Percentiles rank a stretch among this genome's conserved stretches.
phyloP scores from a whole-genome alignment of 495 filamentous ascomycete genomes.

The Parachaetomium inaequale region DNA sequence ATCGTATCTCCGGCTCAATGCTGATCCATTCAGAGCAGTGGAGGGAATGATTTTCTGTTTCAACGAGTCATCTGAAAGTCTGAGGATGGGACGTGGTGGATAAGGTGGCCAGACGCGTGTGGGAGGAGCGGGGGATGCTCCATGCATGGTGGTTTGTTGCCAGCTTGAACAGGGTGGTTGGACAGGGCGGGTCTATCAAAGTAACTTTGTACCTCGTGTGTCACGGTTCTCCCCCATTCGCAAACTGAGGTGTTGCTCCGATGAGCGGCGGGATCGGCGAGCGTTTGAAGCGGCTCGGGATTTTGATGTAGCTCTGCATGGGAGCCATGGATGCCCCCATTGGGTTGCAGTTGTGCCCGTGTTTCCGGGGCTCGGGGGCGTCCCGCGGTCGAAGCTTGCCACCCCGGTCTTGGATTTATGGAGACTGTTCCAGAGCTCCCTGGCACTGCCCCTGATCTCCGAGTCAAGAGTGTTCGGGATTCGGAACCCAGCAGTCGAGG shows the following conservation, averaged over 20 bases:
- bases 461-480: slow-evolving; percentile 11
- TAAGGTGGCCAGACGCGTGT: background rate
- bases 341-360: background rate
- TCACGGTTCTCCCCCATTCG: background rate
- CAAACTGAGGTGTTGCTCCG: background rate
- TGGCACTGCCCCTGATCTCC: background rate
- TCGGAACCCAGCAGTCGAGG: background rate
- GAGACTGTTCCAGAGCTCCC: slow-evolving; percentile 2
- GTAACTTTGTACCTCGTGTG: background rate
- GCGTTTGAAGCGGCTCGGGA: background rate
- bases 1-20: background rate
- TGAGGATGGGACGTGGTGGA: background rate
- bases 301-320: background rate
- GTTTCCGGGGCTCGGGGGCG: background rate
- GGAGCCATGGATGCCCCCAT: background rate
- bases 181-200: background rate
- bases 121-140: background rate
- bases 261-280: slow-evolving; percentile 8
- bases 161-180: background rate
- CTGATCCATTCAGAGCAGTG: background rate
- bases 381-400: slow-evolving; percentile 10
- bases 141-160: background rate
- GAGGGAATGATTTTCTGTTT: background rate
- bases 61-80: background rate
- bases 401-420: slow-evolving; percentile 3